These are phyloP conservation scores for Aspergillus ochraceoroseus DNA, from an alignment of 2,329 filamentous ascomycete species.

Conservation along the genomic window DNA sequence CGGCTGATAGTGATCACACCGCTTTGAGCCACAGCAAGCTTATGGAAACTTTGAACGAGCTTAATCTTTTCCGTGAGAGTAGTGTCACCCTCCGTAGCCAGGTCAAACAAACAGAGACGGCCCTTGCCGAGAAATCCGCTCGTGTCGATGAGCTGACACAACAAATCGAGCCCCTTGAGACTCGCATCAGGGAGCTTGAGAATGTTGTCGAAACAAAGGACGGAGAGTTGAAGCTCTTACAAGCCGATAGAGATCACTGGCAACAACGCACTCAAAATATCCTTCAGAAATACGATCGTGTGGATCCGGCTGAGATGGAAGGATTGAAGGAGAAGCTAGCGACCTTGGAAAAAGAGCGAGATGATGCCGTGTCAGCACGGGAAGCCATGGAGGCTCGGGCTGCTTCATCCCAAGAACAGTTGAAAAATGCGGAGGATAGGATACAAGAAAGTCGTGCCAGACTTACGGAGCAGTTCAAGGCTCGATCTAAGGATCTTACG, in stretches of 20 bases:
- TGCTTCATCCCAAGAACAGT: slow-evolving; percentile 46
- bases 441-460: slow-evolving; percentile 48
- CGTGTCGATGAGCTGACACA: slow-evolving; percentile 69
- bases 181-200: slow-evolving; percentile 74
- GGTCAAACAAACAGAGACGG: slow-evolving; percentile 69
- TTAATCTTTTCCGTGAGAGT: slow-evolving; percentile 94
- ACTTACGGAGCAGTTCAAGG: slow-evolving; percentile 52
- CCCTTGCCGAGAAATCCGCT: slow-evolving; percentile 67
- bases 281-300: slow-evolving; percentile 89
- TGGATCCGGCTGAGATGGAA: slow-evolving; percentile 89
- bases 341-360: slow-evolving; percentile 60
- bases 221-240: slow-evolving; percentile 80
- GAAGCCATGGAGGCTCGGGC: slow-evolving; percentile 49
- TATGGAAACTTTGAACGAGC: slow-evolving; percentile 89
- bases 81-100: slow-evolving; percentile 87
- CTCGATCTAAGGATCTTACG: slow-evolving; percentile 59
- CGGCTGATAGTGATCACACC: slow-evolving; percentile 66
- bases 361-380: slow-evolving; percentile 57
- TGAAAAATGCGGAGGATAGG: slow-evolving; percentile 46
- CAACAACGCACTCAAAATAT: slow-evolving; percentile 95
- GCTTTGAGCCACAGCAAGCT: slow-evolving; percentile 81
- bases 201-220: slow-evolving; percentile 75
- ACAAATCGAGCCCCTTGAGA: slow-evolving; percentile 76
- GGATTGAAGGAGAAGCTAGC: slow-evolving; percentile 74
- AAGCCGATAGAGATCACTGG: slow-evolving; percentile 90